Evolutionary conservation across 192 early-diverging fungal genomes (phyloP).

Genomic region (Piromyces sp.): DNA sequence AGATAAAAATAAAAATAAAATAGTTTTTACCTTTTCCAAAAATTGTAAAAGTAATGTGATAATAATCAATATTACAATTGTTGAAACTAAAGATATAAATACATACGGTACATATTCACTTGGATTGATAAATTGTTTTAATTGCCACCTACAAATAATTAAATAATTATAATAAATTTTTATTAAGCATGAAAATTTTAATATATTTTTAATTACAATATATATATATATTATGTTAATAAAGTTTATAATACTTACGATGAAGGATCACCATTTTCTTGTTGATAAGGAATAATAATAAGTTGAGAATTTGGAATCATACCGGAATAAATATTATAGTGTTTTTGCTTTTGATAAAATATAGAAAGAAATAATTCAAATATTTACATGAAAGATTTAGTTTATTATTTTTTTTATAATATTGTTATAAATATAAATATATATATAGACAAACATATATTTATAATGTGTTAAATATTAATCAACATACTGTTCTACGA

Average conservation of each 20-base stretch:
- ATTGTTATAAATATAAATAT: too few species aligned
- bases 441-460: too few species aligned
- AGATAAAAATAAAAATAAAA: too few species aligned
- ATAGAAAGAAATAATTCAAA: background rate
- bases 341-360: slow-evolving; percentile 7
- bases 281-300: slow-evolving; percentile 65
- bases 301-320: slow-evolving; percentile 88
- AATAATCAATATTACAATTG: slow-evolving; percentile 49
- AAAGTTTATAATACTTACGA: background rate
- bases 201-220: too few species aligned
- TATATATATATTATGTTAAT: background rate
- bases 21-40: slow-evolving; percentile 55
- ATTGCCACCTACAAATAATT: slow-evolving; percentile 42
- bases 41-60: slow-evolving; percentile 53
- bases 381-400: too few species aligned
- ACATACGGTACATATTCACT: slow-evolving; percentile 69
- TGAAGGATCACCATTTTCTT: slow-evolving; percentile 8
- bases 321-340: slow-evolving; percentile 53
- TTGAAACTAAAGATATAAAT: slow-evolving; percentile 50
- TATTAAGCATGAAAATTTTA: too few species aligned
- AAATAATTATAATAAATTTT: background rate
- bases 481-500: slow-evolving; percentile 25
- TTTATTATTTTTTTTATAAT: too few species aligned
- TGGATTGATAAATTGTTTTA: slow-evolving; percentile 79
- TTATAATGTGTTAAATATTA: too few species aligned